Evolutionary conservation across 441 rosid genomes (phyloP), one percentile per base, ranked within the genome.

Genomic region (Melastoma candidum): DNA sequence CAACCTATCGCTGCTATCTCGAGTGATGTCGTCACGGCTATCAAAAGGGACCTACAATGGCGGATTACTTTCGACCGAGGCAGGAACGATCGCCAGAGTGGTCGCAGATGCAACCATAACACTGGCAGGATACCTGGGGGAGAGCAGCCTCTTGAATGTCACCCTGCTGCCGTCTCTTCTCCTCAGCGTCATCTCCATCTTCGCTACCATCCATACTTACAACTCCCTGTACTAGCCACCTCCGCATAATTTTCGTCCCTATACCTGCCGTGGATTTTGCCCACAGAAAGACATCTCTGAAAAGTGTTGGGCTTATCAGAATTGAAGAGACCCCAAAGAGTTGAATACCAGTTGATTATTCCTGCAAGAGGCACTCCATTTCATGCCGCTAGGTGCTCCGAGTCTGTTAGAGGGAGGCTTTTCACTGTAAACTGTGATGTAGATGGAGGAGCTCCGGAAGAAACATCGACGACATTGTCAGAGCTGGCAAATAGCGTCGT

Each of bases 71-170:
- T 79, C 84, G 0, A 79, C 81, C 12, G 84, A 79, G 64, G 84
- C 84, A 0, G 81, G 84, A 24, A 79, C 84, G 0, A 49, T 79
- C 17, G 81, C 84, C 49, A 73, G 84, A 2, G 81, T 79, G 11
- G 64, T 79, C 12, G 79, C 81, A 8, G 84, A 79, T 61, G 79
- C 75, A 58, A 79, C 84, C 2, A 76, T 76, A 55, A 76, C 81
- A 3, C 57, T 79, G 27, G 51, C 74, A 4, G 84, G 84, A 11
- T 76, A 79, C 69, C 53, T 79, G 52, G 77, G 77, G 6, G 63
- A 65, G 64, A 63, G 53, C 11, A 59, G 61, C 68, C 77, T 76
- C 25, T 57, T 76, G 71, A 79, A 79, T 64, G 57, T 49, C 48
- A 79, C 81, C 48, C 60, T 79, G 39, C 24, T 79, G 44, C 81